A percentile compares a stretch with the other conserved stretches of the same genome.
Conservation (phyloP, 2,329 filamentous ascomycete species). For the Fusarium illudens region DNA sequence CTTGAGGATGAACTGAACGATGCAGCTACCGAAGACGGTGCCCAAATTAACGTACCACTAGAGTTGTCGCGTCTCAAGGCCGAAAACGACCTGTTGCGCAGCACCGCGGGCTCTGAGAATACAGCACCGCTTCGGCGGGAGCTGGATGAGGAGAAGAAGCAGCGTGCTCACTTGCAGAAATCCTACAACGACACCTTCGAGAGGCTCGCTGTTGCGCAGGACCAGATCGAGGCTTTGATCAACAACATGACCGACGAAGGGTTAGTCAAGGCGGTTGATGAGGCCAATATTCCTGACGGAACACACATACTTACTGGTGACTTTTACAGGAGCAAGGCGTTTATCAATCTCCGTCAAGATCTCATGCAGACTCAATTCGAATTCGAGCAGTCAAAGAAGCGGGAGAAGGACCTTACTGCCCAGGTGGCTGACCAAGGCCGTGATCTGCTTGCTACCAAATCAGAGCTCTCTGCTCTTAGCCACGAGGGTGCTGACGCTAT, state of each 20-base stretch:
- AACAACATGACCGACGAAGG: constrained; percentile 61
- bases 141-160: constrained; percentile 62
- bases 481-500: constrained; percentile 64
- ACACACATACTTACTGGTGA: constrained; percentile 55
- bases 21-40: constrained; percentile 50
- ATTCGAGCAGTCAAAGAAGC: constrained; percentile 56
- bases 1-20: constrained; percentile 69
- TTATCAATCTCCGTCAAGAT: constrained; percentile 60
- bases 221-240: constrained; percentile 65
- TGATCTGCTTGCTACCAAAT: constrained; percentile 60
- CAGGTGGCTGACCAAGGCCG: constrained; percentile 63
- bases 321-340: constrained; percentile 61
- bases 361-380: constrained; percentile 57
- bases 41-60: constrained; percentile 53
- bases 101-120: constrained; percentile 63
- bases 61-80: constrained; percentile 68
- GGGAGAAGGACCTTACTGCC: constrained; percentile 55
- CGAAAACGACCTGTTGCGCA: constrained; percentile 67
- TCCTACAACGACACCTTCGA: constrained; percentile 66
- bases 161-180: constrained; percentile 61
- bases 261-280: constrained; percentile 58
- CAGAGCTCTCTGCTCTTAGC: constrained; percentile 63
- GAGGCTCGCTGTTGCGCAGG: constrained; percentile 64
- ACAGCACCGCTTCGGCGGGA: constrained; percentile 63
- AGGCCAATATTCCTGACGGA: constrained; percentile 31